These are phyloP conservation scores for Posidonia australis DNA, from an alignment of 106 monocot species.

Conservation along the genomic window DNA sequence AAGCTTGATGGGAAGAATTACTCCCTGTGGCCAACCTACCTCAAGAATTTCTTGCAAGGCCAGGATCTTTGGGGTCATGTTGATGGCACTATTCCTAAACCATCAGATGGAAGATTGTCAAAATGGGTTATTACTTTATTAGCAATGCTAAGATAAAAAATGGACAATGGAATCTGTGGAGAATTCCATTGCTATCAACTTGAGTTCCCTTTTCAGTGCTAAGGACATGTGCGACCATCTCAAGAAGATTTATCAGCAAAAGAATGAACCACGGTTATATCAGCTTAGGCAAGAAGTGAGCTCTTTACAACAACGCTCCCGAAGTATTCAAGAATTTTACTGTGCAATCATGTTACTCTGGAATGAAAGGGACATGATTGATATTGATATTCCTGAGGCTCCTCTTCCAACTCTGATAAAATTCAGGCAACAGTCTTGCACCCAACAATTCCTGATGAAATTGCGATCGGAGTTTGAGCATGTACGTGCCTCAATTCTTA, in stretches of 20 bases:
- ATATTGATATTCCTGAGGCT: background rate
- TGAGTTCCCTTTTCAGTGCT: background rate
- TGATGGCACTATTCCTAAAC: too few relatives aligned
- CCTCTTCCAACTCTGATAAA: too few relatives aligned
- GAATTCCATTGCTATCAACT: background rate
- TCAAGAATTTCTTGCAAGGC: background rate
- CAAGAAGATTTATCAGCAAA: background rate
- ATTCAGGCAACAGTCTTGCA: too few relatives aligned
- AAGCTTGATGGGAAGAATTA: background rate
- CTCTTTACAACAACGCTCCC: background rate
- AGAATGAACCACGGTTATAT: background rate
- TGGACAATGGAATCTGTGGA: background rate
- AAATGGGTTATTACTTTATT: too few relatives aligned
- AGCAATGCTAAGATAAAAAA: slow-evolving; percentile 1
- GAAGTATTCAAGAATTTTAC: slow-evolving; percentile 2
- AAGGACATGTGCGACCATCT: slow-evolving; percentile 6
- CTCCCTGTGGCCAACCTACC: background rate
- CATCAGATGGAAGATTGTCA: too few relatives aligned
- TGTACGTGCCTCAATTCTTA: too few relatives aligned
- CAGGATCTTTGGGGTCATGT: too few relatives aligned
- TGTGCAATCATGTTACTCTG: background rate
- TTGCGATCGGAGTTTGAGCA: too few relatives aligned
- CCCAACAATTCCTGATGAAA: too few relatives aligned
- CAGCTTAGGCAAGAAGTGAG: background rate
- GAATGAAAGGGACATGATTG: slow-evolving; percentile 4